Evolutionary conservation across 768 basidiomycete genomes (phyloP).

Genomic region (Sutorius australiensis): DNA sequence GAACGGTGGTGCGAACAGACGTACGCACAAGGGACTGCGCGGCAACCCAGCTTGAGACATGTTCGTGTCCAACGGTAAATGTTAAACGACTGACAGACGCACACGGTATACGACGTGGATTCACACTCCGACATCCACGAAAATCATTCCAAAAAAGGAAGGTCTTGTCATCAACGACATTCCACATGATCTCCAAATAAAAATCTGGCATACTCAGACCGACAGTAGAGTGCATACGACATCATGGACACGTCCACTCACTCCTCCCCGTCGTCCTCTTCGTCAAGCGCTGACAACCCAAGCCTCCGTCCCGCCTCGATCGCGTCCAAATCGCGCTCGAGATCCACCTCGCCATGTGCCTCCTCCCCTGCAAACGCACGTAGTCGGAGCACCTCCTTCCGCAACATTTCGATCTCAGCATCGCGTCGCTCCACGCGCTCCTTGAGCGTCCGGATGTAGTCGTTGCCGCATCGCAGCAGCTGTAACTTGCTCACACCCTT

Average conservation of each 20-base stretch:
- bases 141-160: conserved; percentile 24
- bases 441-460: conserved; percentile 76
- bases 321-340: conserved; percentile 30
- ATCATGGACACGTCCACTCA: neutral
- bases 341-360: conserved; percentile 23
- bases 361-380: conserved; percentile 35
- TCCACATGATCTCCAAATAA: neutral
- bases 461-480: conserved; percentile 85
- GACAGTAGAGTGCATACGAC: conserved; percentile 8
- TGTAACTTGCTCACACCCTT: conserved; percentile 93
- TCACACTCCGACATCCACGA: conserved; percentile 26
- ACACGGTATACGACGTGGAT: neutral
- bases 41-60: conserved; percentile 19
- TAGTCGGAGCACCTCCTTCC: conserved; percentile 63
- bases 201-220: conserved; percentile 7
- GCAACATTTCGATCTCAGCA: conserved; percentile 64
- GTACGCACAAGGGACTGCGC: conserved; percentile 42
- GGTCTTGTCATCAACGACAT: neutral
- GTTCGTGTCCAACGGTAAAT: neutral
- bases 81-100: neutral
- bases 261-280: conserved; percentile 32
- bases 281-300: conserved; percentile 26
- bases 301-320: conserved; percentile 21
- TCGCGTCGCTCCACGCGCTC: conserved; percentile 77
- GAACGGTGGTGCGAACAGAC: no score